Evolutionary conservation across 768 basidiomycete genomes (phyloP).

Genomic region (Lactarius hengduanensis): DNA sequence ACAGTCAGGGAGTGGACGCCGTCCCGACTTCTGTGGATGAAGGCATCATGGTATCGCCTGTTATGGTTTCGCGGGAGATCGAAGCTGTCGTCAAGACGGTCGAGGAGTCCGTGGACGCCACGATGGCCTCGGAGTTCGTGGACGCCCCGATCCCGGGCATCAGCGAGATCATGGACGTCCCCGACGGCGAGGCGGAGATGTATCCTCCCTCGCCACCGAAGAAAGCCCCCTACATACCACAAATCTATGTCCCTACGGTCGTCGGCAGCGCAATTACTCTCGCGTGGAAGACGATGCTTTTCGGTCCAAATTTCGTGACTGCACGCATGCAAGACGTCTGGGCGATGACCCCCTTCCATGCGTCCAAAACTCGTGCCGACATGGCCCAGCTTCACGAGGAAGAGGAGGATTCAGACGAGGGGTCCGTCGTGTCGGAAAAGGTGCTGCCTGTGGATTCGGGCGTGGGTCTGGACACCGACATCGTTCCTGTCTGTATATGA

Average conservation of each 20-base stretch:
- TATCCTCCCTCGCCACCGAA: conserved; percentile 28
- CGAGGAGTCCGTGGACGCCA: conserved; percentile 25
- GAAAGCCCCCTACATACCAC: conserved; percentile 22
- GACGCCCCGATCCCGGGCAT: conserved; percentile 16
- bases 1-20: conserved; percentile 49
- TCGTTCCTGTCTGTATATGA: conserved; percentile 52
- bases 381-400: conserved; percentile 16
- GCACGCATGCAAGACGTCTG: conserved; percentile 37
- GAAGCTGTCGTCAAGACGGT: conserved; percentile 20
- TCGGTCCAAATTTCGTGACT: conserved; percentile 36
- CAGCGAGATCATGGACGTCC: conserved; percentile 24
- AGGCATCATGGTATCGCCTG: conserved; percentile 34
- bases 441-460: conserved; percentile 20
- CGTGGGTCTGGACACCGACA: conserved; percentile 32
- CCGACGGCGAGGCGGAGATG: conserved; percentile 14
- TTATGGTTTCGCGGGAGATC: conserved; percentile 31
- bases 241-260: conserved; percentile 33
- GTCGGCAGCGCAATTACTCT: conserved; percentile 33
- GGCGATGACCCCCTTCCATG: conserved; percentile 31
- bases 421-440: conserved; percentile 25
- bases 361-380: conserved; percentile 11
- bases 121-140: too few species aligned
- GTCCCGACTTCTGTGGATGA: conserved; percentile 38
- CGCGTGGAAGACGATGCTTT: conserved; percentile 35
- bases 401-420: conserved; percentile 16